phyloP scores from a whole-genome alignment of 169 alveolate species.

The Eimeria tenella region DNA sequence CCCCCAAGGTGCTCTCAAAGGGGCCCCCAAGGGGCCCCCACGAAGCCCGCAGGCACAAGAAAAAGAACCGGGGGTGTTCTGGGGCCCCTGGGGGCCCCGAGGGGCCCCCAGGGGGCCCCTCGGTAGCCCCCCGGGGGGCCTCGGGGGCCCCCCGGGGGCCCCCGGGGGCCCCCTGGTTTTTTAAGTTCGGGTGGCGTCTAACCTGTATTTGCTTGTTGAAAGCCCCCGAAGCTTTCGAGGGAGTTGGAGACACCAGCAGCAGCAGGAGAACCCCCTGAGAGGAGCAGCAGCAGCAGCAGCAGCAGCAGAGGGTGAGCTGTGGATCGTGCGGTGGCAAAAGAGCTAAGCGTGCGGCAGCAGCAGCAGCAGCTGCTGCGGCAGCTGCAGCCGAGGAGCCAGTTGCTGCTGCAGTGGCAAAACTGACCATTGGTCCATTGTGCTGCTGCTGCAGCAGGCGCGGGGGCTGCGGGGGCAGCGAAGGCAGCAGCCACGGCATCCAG shows the following conservation, averaged over 20 bases:
- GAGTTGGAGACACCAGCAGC: background rate
- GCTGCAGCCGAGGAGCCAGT: background rate
- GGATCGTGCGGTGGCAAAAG: background rate
- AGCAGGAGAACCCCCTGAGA: background rate
- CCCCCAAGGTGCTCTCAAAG: too few species aligned
- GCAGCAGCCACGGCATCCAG: slow-evolving; percentile 46
- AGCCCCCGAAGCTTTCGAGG: background rate
- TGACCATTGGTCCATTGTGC: slow-evolving; percentile 40
- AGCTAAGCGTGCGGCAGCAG: background rate
- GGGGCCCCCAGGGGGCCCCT: too few species aligned
- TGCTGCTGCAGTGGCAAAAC: background rate
- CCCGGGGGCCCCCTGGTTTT: too few species aligned
- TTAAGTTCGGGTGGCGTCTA: background rate
- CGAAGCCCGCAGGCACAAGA: too few species aligned
- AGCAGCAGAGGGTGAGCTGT: background rate
- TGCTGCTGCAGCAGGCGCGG: slow-evolving; percentile 38
- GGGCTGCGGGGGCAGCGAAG: slow-evolving; percentile 49
- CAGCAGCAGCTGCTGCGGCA: background rate
- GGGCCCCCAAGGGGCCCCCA: too few species aligned
- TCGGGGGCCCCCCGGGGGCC: too few species aligned
- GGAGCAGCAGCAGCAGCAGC: background rate
- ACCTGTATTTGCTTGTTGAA: background rate
- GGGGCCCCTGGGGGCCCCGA: too few species aligned
- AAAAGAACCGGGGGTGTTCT: too few species aligned
- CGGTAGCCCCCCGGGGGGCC: too few species aligned